phyloP scores from a whole-genome alignment of 129 eudicot genomes.

The Artemisia argyi region DNA sequence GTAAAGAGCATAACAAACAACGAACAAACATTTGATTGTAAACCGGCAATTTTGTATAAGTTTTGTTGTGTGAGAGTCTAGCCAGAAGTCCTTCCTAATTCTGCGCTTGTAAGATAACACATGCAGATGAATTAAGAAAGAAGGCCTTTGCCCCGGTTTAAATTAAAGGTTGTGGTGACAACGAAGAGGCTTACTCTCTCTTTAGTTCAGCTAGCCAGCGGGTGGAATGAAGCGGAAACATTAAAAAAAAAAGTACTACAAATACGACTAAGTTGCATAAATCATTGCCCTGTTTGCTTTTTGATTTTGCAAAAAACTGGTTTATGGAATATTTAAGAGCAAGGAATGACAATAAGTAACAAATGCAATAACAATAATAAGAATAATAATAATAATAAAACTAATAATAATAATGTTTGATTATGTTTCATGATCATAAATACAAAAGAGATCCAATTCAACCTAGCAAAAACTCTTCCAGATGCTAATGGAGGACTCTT shows the following conservation, averaged over 20 bases:
- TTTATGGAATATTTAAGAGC: not conserved
- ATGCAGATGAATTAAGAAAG: too few species aligned
- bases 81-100: too few species aligned
- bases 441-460: slow-evolving; percentile 27
- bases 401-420: slow-evolving; percentile 12
- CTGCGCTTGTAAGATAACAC: too few species aligned
- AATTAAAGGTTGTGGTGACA: too few species aligned
- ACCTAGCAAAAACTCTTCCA: slow-evolving; percentile 10
- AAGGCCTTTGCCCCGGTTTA: too few species aligned
- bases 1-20: not conserved
- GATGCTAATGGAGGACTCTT: slow-evolving; percentile 13
- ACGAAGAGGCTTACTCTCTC: too few species aligned
- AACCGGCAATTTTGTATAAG: not conserved
- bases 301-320: not conserved
- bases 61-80: too few species aligned
- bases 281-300: not conserved
- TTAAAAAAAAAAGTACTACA: not conserved
- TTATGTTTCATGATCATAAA: slow-evolving; percentile 24
- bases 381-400: not conserved
- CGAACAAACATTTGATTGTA: not conserved
- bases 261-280: not conserved
- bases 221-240: not conserved
- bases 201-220: too few species aligned
- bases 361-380: not conserved
- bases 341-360: not conserved